These are phyloP conservation scores for Phytophthora foliorum DNA, from an alignment of 352 stramenopile species.

Conservation along the genomic window DNA sequence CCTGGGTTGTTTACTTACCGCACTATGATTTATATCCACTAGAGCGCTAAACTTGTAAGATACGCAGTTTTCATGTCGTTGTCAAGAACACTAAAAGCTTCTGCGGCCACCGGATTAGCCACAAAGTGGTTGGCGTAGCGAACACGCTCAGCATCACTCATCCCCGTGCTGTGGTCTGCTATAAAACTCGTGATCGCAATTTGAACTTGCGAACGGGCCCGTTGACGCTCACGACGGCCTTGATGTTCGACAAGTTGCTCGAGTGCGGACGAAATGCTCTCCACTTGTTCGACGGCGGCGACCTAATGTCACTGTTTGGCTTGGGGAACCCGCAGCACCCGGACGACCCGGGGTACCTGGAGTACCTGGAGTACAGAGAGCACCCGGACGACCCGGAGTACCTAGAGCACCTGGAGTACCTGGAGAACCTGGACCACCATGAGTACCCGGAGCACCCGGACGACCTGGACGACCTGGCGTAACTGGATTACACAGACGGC, in stretches of 20 bases:
- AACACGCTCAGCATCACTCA: neutral
- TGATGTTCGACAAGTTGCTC: neutral
- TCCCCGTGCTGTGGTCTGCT: neutral
- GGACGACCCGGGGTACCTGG: no score
- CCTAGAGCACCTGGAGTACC: neutral
- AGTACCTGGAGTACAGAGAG: neutral
- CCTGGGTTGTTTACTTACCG: no score
- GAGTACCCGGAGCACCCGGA: no score
- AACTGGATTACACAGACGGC: neutral
- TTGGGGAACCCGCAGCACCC: no score
- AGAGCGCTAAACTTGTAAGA: no score
- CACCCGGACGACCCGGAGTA: neutral
- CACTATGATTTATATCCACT: no score
- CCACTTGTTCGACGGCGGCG: neutral
- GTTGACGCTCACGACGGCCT: neutral
- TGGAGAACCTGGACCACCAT: neutral
- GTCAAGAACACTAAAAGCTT: neutral
- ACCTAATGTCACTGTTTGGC: neutral
- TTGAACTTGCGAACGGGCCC: neutral
- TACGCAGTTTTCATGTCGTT: no score
- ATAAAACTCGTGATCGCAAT: neutral
- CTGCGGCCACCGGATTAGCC: neutral
- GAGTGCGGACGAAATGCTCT: neutral
- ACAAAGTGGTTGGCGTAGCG: neutral
- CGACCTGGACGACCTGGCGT: neutral